These are phyloP conservation scores for Suhomyces taliae DNA, from an alignment of 1,139 yeast genomes.

Conservation along the genomic window DNA sequence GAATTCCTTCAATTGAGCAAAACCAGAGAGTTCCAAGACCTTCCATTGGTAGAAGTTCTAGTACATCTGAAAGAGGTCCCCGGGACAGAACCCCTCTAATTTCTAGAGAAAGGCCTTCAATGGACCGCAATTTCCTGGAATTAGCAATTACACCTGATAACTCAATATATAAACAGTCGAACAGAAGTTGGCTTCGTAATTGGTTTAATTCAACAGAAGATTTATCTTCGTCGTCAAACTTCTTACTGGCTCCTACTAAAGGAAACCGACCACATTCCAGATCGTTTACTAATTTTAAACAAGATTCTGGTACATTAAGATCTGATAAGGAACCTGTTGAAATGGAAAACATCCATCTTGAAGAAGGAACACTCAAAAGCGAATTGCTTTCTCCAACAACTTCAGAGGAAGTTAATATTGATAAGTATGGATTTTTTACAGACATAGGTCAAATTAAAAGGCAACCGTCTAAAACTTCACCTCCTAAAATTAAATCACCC, in stretches of 20 bases:
- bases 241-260: constrained; percentile 1
- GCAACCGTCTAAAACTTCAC: not conserved
- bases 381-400: not conserved
- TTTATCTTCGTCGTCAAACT: constrained; percentile 8
- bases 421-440: constrained; percentile 51
- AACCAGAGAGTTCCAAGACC: not conserved
- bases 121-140: not conserved
- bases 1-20: not conserved
- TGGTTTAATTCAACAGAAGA: constrained; percentile 24
- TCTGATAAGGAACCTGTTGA: constrained; percentile 8
- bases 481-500: not conserved
- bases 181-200: constrained; percentile 18
- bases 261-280: constrained; percentile 9
- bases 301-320: not conserved
- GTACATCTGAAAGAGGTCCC: not conserved
- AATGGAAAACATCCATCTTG: constrained; percentile 6
- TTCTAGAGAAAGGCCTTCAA: not conserved
- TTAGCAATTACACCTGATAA: not conserved
- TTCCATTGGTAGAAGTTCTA: not conserved
- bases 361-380: not conserved
- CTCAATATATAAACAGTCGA: constrained; percentile 6
- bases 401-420: constrained; percentile 28
- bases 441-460: constrained; percentile 14
- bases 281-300: constrained; percentile 9
- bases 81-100: not conserved